phyloP scores from a whole-genome alignment of 164 flowering plant genomes.

The Magnolia kwangsiensis region DNA sequence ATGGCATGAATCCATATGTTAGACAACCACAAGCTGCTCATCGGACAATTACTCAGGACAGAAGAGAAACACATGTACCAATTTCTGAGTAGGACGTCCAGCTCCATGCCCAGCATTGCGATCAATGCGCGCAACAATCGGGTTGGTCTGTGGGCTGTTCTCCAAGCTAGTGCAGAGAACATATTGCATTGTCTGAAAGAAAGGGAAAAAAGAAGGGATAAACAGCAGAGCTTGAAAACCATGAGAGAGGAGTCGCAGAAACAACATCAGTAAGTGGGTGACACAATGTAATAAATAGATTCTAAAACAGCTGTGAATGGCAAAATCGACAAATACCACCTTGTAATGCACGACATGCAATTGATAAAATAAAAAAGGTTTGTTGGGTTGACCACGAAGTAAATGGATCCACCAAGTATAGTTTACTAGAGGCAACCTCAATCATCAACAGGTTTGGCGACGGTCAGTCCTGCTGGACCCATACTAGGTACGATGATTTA shows the following conservation, averaged over 20 bases:
- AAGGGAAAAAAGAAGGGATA: not conserved
- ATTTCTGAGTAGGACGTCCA: conserved; percentile 90
- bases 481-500: too few relatives aligned
- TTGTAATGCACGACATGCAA: not conserved
- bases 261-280: not conserved
- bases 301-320: not conserved
- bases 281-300: not conserved
- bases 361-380: too few relatives aligned
- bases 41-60: not conserved
- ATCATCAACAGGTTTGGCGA: too few relatives aligned
- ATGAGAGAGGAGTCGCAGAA: not conserved
- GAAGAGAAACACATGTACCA: conserved; percentile 34
- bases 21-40: not conserved
- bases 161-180: conserved; percentile 81
- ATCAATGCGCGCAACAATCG: conserved; percentile 88
- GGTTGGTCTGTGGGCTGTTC: conserved; percentile 86
- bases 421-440: too few relatives aligned
- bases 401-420: too few relatives aligned
- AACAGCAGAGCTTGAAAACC: not conserved
- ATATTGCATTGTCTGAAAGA: conserved; percentile 77
- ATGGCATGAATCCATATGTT: not conserved
- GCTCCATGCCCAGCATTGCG: conserved; percentile 95
- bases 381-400: too few relatives aligned
- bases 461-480: too few relatives aligned
- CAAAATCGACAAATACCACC: not conserved